Evolutionary conservation across 73 alveolate genomes (phyloP).

Genomic region (Paraurostyla sp.): DNA sequence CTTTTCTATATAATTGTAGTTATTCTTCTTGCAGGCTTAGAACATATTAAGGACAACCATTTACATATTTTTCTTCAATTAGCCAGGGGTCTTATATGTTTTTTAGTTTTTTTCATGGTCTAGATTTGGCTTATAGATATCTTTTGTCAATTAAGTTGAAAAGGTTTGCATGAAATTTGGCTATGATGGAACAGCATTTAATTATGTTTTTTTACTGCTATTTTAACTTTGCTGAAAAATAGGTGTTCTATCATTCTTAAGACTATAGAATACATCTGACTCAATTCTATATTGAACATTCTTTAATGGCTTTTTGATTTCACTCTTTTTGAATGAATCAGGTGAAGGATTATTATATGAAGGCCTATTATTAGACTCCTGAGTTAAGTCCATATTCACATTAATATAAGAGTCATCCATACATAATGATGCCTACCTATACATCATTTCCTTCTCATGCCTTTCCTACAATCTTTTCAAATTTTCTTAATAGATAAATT

Average conservation of each 20-base stretch:
- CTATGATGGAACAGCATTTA: not conserved
- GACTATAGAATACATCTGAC: not conserved
- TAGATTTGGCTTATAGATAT: not conserved
- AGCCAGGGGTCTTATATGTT: conserved; percentile 42
- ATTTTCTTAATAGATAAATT: conserved; percentile 12
- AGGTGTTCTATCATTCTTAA: not conserved
- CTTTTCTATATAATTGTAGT: conserved; percentile 39
- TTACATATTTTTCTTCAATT: conserved; percentile 16
- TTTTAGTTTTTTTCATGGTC: not conserved
- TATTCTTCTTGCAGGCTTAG: conserved; percentile 33
- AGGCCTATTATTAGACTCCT: not conserved
- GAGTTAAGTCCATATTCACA: not conserved
- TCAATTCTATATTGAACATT: not conserved
- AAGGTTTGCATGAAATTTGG: not conserved
- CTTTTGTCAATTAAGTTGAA: not conserved
- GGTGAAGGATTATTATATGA: not conserved
- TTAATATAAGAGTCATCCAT: not conserved
- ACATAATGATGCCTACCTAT: not conserved
- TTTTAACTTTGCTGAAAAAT: conserved; percentile 4
- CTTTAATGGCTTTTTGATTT: not conserved
- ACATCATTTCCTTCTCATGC: conserved; percentile 11
- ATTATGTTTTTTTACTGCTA: not conserved
- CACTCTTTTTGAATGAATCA: too few species aligned
- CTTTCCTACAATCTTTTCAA: conserved; percentile 6
- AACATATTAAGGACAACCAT: conserved; percentile 19